A percentile compares a stretch with the other conserved stretches of the same genome.
Evolutionary conservation across 208 protist genomes (phyloP).

Genomic region (Strigomonas culicis): DNA sequence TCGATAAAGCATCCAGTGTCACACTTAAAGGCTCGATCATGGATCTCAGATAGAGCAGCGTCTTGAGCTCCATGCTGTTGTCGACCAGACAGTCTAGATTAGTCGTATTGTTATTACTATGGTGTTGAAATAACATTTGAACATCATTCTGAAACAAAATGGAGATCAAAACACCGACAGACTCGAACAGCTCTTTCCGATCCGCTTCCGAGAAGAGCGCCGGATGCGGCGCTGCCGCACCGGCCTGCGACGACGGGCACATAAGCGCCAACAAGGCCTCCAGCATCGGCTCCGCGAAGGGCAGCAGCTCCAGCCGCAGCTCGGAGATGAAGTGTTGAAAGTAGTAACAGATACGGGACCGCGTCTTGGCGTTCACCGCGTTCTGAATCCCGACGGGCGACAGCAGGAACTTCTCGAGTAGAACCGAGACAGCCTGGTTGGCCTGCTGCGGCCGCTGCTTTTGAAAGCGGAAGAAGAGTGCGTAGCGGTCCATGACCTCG

Average conservation of each 20-base stretch:
- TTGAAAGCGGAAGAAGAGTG: slow-evolving; percentile 64
- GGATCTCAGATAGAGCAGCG: no score
- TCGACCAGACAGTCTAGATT: no score
- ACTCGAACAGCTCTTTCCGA: not conserved
- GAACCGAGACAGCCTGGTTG: slow-evolving; percentile 24
- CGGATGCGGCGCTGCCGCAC: not conserved
- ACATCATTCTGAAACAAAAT: not conserved
- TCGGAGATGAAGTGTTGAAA: slow-evolving; percentile 65
- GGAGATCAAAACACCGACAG: not conserved
- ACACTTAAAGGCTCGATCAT: no score
- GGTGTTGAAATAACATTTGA: not conserved
- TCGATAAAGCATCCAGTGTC: no score
- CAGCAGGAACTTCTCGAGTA: slow-evolving; percentile 69
- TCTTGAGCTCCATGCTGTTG: no score
- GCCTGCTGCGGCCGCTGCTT: not conserved
- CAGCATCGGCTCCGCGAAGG: slow-evolving; percentile 57
- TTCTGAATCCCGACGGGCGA: slow-evolving; percentile 64
- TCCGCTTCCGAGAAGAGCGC: not conserved
- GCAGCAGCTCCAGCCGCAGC: slow-evolving; percentile 29
- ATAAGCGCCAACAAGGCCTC: slow-evolving; percentile 28
- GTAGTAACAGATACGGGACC: slow-evolving; percentile 63
- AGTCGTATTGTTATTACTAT: not conserved
- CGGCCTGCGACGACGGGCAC: not conserved
- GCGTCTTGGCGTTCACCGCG: slow-evolving; percentile 34
- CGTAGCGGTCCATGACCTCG: slow-evolving; percentile 71